These are phyloP conservation scores for Lactarius tabidus DNA, from an alignment of 768 basidiomycete species.

Conservation along the genomic window DNA sequence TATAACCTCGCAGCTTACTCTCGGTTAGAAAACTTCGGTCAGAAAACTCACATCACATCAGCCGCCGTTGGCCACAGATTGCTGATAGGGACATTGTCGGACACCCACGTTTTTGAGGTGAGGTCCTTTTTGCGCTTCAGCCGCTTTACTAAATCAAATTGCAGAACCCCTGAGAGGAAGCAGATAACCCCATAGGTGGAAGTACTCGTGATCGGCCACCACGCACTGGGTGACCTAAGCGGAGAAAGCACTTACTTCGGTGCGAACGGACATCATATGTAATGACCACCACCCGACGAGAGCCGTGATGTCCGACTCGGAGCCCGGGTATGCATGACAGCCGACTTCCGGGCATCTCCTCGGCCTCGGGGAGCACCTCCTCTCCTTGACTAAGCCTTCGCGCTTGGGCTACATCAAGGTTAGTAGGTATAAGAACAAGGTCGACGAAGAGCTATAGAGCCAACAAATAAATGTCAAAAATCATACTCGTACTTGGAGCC, in stretches of 20 bases:
- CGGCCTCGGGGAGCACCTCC: neutral
- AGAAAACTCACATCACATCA: neutral
- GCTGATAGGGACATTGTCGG: neutral
- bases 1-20: neutral
- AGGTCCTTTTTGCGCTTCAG: too few species aligned
- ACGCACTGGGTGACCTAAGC: neutral
- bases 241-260: too few species aligned
- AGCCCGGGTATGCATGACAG: neutral
- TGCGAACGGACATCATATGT: neutral
- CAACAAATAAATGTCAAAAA: conserved; percentile 25
- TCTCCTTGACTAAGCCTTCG: neutral
- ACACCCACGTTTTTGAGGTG: neutral
- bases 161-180: too few species aligned
- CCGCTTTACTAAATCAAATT: too few species aligned
- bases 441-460: neutral
- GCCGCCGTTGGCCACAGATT: neutral
- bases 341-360: neutral
- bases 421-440: neutral
- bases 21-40: neutral
- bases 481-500: conserved; percentile 43
- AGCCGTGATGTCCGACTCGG: too few species aligned
- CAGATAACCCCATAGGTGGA: too few species aligned
- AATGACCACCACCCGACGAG: neutral
- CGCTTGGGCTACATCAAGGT: neutral
- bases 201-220: neutral